Conservation (phyloP, 2,329 filamentous ascomycete genomes). For the Colletotrichum caudatum region DNA sequence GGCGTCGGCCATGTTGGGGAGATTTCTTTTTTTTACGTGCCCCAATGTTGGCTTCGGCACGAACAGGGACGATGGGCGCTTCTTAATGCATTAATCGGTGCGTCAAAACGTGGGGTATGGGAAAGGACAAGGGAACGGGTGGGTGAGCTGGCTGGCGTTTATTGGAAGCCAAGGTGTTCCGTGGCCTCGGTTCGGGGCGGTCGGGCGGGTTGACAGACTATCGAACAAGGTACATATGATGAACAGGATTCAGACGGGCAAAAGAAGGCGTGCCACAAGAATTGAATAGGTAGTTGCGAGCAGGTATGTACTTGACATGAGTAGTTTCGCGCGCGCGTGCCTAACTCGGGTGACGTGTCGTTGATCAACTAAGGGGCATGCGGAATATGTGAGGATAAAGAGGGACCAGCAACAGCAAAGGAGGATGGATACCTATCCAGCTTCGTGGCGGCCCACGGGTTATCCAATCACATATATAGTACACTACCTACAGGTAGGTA, state of each 20-base stretch:
- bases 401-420: not conserved
- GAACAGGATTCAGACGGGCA: constrained; percentile 12
- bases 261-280: not conserved
- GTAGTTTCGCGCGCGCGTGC: not conserved
- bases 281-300: constrained; percentile 22
- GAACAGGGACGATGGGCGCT: constrained; percentile 13
- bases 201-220: constrained; percentile 14
- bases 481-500: not conserved
- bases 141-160: constrained; percentile 24
- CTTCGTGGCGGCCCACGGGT: not conserved
- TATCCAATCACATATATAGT: not conserved
- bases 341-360: not conserved
- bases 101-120: constrained; percentile 16
- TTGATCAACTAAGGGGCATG: not conserved
- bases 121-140: constrained; percentile 16
- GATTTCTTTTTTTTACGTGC: constrained; percentile 7
- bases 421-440: too few species aligned
- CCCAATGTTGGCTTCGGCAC: constrained; percentile 18
- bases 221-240: constrained; percentile 35
- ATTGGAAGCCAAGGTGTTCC: constrained; percentile 13
- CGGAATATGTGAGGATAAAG: not conserved
- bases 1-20: not conserved
- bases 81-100: constrained; percentile 32
- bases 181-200: not conserved
- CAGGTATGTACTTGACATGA: constrained; percentile 10